Evolutionary conservation across 768 basidiomycete species (phyloP).

Genomic region (Auricularia heimuer): DNA sequence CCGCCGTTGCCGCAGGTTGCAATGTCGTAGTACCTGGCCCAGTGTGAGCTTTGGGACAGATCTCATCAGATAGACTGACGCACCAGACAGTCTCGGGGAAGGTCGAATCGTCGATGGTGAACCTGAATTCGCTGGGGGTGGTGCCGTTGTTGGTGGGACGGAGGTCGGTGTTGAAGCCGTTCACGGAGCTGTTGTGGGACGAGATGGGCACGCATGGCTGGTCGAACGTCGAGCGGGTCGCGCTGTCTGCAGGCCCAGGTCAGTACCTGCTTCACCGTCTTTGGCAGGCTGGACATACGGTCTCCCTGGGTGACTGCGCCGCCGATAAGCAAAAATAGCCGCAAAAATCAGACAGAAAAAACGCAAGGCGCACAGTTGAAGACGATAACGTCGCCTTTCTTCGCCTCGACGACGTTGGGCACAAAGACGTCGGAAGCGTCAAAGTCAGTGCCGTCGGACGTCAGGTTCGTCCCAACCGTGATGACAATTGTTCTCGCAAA

Average conservation of each 20-base stretch:
- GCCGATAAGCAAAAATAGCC: not conserved
- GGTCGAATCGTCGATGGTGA: not conserved
- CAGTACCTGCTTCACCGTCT: not conserved
- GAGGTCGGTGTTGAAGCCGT: not conserved
- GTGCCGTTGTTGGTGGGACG: not conserved
- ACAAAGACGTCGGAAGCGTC: not conserved
- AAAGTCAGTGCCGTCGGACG: not conserved
- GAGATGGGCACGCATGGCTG: conserved; percentile 1
- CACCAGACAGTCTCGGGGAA: not conserved
- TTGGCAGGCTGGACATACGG: not conserved
- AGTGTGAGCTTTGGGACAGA: not conserved
- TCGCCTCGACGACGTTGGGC: not conserved
- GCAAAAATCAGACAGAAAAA: not conserved
- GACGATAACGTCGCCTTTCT: not conserved
- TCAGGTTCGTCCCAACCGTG: not conserved
- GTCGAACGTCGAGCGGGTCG: not conserved
- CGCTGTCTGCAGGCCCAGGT: not conserved
- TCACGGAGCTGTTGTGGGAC: not conserved
- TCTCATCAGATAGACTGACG: not conserved
- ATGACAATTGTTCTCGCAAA: not conserved
- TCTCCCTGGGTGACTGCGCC: not conserved
- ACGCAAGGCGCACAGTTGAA: not conserved
- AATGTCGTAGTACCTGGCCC: not conserved
- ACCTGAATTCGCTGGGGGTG: not conserved
- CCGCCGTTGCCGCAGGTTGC: not conserved